Percentiles rank a stretch among this genome's conserved stretches.
Evolutionary conservation across 164 flowering plant genomes (phyloP).

Genomic region (Tetrastigma voinierianum): DNA sequence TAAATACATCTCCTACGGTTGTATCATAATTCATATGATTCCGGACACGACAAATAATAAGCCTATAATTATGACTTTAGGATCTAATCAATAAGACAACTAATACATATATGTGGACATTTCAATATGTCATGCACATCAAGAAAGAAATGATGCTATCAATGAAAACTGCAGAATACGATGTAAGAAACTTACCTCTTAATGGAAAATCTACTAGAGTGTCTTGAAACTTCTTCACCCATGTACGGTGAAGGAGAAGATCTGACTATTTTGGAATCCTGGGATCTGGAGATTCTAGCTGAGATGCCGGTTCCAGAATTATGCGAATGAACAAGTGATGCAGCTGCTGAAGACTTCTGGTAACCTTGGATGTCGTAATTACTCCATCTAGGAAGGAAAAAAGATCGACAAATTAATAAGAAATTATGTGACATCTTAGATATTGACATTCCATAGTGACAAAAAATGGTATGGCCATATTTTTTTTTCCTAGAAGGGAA

Average conservation of each 20-base stretch:
- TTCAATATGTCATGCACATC: not conserved
- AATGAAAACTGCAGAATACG: not conserved
- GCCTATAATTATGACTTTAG: too few relatives aligned
- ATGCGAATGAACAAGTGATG: conserved; percentile 20
- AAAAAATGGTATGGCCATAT: too few relatives aligned
- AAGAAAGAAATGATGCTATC: not conserved
- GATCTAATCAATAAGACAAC: too few relatives aligned
- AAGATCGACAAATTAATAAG: conserved; percentile 10
- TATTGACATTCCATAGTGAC: too few relatives aligned
- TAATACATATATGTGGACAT: too few relatives aligned
- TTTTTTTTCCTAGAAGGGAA: too few relatives aligned
- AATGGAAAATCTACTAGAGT: conserved; percentile 11
- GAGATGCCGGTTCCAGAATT: conserved; percentile 18
- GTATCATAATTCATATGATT: too few relatives aligned
- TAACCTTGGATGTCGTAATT: conserved; percentile 15
- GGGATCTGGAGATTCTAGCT: conserved; percentile 21
- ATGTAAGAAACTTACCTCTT: conserved; percentile 14
- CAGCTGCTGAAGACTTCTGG: conserved; percentile 22
- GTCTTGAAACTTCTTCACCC: conserved; percentile 16
- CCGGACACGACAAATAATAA: too few relatives aligned
- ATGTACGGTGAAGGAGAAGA: conserved; percentile 19
- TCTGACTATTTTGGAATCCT: conserved; percentile 22
- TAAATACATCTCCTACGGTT: too few relatives aligned
- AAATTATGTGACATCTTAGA: too few relatives aligned
- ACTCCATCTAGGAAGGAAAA: conserved; percentile 14